phyloP scores from a whole-genome alignment of 2,329 filamentous ascomycete species.

The Colletotrichum truncatum region DNA sequence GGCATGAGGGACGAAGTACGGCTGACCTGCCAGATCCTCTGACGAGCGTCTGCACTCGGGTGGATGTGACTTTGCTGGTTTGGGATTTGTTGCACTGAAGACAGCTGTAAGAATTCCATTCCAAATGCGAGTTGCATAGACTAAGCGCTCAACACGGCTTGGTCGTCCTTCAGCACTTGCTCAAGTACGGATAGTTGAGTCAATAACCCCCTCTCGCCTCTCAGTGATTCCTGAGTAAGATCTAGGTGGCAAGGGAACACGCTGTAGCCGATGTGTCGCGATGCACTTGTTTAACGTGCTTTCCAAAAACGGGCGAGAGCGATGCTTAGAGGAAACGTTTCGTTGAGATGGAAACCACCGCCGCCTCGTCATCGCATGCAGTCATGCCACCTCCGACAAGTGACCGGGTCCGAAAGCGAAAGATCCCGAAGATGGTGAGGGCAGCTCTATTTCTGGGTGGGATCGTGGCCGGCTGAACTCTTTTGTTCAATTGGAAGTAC shows the following conservation, averaged over 20 bases:
- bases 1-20: not conserved
- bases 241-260: constrained; percentile 11
- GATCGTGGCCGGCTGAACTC: constrained; percentile 1
- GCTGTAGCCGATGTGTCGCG: not conserved
- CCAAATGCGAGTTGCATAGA: too few relatives aligned
- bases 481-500: not conserved
- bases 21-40: constrained; percentile 9
- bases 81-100: not conserved
- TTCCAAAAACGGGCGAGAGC: not conserved
- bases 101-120: constrained; percentile 8
- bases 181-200: not conserved
- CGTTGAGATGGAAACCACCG: not conserved
- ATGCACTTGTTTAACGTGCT: constrained; percentile 10
- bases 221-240: not conserved
- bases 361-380: not conserved
- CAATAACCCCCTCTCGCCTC: too few relatives aligned
- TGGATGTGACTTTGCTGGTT: not conserved
- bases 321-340: not conserved
- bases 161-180: not conserved
- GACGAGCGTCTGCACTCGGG: not conserved
- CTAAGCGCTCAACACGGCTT: not conserved
- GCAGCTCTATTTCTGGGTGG: not conserved
- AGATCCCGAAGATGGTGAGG: too few relatives aligned
- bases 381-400: not conserved
- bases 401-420: not conserved